Base-by-base conservation (phyloP, 75 land plant genomes). In the Adiantum capillusveneris region DNA sequence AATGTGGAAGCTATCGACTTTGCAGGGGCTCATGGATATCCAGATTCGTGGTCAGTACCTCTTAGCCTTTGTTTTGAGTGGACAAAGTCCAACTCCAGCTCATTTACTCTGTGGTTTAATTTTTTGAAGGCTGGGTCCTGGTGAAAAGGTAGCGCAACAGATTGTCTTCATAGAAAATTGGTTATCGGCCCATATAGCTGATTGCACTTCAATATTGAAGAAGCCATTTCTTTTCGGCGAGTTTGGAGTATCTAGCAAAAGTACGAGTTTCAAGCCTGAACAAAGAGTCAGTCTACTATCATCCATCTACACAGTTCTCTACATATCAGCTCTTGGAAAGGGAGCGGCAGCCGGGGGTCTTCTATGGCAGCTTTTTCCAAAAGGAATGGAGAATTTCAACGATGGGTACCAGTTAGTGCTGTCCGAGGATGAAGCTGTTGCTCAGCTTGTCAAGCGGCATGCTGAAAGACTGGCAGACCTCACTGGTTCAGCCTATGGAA, bases 221-320 rank as follows among this genome's bases (percentile, higher is more conserved):
- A 89, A 82, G 61, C 95, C 95, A 5, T 78, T 89, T 42, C 68
- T 89, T 21, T 78, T 89, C 30, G 73, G 87, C 1, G 95, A 89
- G 70, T 68, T 86, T 63, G 95, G 95, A 29, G 65, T 68, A 11
- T 64, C 60, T 12, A 16, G 66, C 45, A 79, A 30, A 25, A 34
- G 12, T 11, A 68, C 60, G 24, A 57, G 65, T n/a, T 65, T 57
- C 59, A 65, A 52, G 19, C 30, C 30, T 41, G 58, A 64, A 54
- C 74, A 71, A 59, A 59, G 76, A 59, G 81, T 68, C 55, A 17
- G 21, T 17, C 25, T 85, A 6, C 65, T 83, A 53, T 60, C 64
- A 42, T 59, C 56, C 1, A 62, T 80, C 29, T 82, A 73, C 54
- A 79, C 78, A 25, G 65, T 60, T 45, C 64, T 86, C 22, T 80